Evolutionary conservation across 2,329 filamentous ascomycete species (phyloP).

Genomic region (Fonsecaea nubica): DNA sequence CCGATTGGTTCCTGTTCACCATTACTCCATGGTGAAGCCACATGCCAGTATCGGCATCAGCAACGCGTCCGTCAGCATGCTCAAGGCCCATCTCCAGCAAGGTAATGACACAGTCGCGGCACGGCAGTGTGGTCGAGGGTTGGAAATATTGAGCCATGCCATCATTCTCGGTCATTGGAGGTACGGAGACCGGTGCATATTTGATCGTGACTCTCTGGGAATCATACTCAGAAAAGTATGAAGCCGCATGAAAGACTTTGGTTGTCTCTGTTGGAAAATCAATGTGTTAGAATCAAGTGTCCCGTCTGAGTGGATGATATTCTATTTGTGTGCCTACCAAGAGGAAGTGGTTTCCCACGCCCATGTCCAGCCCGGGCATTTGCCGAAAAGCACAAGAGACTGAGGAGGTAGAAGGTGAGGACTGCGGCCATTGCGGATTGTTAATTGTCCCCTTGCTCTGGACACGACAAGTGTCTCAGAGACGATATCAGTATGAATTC

Average conservation of each 20-base stretch:
- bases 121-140: constrained; percentile 23
- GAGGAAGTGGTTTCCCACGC: constrained; percentile 1
- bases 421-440: neutral
- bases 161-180: constrained; percentile 26
- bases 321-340: neutral
- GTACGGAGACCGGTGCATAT: constrained; percentile 20
- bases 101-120: constrained; percentile 40
- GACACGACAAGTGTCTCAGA: neutral
- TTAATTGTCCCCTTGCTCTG: neutral
- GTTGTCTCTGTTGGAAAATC: neutral
- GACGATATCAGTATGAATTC: neutral
- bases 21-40: constrained; percentile 43
- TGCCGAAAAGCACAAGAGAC: constrained; percentile 8
- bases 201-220: constrained; percentile 24
- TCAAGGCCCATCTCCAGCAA: constrained; percentile 41
- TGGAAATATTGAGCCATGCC: constrained; percentile 24
- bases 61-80: constrained; percentile 43
- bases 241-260: constrained; percentile 1
- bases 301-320: neutral
- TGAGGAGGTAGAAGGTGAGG: neutral
- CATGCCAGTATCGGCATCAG: constrained; percentile 44
- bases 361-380: constrained; percentile 12
- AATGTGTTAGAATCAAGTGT: neutral
- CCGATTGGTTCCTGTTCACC: constrained; percentile 18
- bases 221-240: constrained; percentile 8